A percentile compares a stretch with the other conserved stretches of the same genome.
These are phyloP conservation scores for Dillenia turbinata DNA, from an alignment of 164 flowering plant species.

Conservation along the genomic window DNA sequence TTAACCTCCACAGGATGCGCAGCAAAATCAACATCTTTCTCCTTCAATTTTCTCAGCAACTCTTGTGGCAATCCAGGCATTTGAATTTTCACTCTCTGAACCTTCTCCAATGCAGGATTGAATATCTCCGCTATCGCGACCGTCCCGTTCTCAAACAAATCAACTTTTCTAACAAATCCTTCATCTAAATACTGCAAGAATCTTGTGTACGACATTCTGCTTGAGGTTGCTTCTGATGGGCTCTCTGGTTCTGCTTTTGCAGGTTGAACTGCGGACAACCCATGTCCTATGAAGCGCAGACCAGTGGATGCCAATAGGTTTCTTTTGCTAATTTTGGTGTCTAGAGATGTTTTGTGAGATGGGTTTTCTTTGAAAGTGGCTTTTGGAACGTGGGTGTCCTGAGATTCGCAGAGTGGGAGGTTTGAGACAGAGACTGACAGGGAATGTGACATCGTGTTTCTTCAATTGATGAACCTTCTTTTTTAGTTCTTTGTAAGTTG, in stretches of 20 bases:
- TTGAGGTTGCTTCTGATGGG: conserved; percentile 42
- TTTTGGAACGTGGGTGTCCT: conserved; percentile 29
- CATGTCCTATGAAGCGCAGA: conserved; percentile 29
- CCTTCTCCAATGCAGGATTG: conserved; percentile 43
- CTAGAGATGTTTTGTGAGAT: conserved; percentile 14
- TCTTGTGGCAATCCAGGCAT: conserved; percentile 54
- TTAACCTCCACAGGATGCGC: conserved; percentile 49
- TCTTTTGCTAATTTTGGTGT: conserved; percentile 28
- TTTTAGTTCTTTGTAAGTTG: neutral
- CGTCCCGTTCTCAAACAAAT: conserved; percentile 59
- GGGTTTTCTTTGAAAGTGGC: conserved; percentile 21
- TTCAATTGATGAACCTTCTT: neutral
- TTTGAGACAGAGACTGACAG: conserved; percentile 31
- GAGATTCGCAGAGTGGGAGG: conserved; percentile 34
- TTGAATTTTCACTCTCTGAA: conserved; percentile 64
- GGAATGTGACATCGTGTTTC: conserved; percentile 30
- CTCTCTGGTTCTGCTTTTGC: conserved; percentile 49
- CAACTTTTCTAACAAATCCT: conserved; percentile 60
- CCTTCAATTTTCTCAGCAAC: conserved; percentile 53
- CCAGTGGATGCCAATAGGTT: conserved; percentile 32
- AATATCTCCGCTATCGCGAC: conserved; percentile 62
- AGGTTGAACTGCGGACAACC: conserved; percentile 29
- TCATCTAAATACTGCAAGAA: conserved; percentile 60
- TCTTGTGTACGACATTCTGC: conserved; percentile 60
- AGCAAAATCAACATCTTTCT: conserved; percentile 65